Base-by-base conservation (phyloP, 768 basidiomycete genomes). In the Lentinula boryana region DNA sequence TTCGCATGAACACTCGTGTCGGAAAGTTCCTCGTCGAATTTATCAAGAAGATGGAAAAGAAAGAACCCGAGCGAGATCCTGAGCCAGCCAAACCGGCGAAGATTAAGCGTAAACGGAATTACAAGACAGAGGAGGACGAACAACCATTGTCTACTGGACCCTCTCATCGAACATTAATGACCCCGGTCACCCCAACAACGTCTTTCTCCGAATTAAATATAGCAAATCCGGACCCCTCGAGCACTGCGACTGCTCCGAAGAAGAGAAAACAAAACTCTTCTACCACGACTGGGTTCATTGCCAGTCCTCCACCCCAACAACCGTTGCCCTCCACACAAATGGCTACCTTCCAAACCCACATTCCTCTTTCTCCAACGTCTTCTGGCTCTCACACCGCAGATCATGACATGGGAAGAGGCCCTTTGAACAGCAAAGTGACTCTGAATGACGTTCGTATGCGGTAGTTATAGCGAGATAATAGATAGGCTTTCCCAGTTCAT, bases 1-100 rank as follows among this genome's bases (percentile, higher is more conserved):
- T 58, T 49, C 57, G 57, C 44, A 46, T 58, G 57, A 58, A 58
- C 31, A 7, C 16, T 31, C 57, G 57, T 18, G 13, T 58, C 33
- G 57, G 57, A 35, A 49, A 49, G 32, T 23, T 18, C 40, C 27
- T 58, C 4, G 27, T 49, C 9, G 57, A 58, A 5, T 58, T n/a
- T 49, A 46, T 58, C 31, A 48, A 40, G 13, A 31, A 27, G 18
- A 32, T 58, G 46, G 15, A 56, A 16, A 12, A 5, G 1, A 43
- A 38, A n/a, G 36, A 16, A 16, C 9, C 4, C 27, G 27, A 27
- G 27, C 27, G 27, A 27, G 27, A 27, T 27, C 27, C 18, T 2
- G 57, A 49, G 57, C 46, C 44, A 15, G 21, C 23, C 13, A 56
- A 31, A 31, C 21, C 38, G 18, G 18, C 40, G 1, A 41, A 36